Evolutionary conservation across 768 basidiomycete genomes (phyloP).

Genomic region (Termitomyces sp.): DNA sequence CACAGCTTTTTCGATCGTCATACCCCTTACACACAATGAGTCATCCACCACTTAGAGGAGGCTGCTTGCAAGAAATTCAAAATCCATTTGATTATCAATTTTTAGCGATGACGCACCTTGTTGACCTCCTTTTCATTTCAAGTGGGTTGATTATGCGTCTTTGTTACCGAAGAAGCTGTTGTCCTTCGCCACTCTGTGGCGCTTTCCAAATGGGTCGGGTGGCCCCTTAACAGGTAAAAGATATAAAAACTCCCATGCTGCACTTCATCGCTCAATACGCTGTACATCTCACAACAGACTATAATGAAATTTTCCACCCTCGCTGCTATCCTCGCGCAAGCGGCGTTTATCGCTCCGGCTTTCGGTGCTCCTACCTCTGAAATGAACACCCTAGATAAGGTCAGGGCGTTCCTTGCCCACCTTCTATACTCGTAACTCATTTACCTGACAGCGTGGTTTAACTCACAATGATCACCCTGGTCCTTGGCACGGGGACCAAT

Average conservation of each 20-base stretch:
- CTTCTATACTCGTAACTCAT: rapidly evolving
- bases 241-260: background rate
- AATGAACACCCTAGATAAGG: background rate
- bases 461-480: background rate
- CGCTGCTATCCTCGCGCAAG: background rate
- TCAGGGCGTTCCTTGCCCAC: background rate
- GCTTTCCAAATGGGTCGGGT: background rate
- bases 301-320: background rate
- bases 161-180: background rate
- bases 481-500: too few relatives aligned
- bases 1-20: background rate
- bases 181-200: background rate
- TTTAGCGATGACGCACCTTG: background rate
- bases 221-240: background rate
- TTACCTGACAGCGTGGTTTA: background rate
- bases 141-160: background rate
- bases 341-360: background rate
- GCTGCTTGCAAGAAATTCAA: background rate
- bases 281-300: too few relatives aligned
- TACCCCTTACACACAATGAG: background rate
- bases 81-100: background rate
- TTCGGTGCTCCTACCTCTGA: background rate
- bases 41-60: background rate
- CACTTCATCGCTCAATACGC: background rate
- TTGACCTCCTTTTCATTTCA: background rate